A percentile compares a stretch with the other conserved stretches of the same genome.
Conservation (phyloP, 257 asterid genomes). For the Solanum paucissectum region DNA sequence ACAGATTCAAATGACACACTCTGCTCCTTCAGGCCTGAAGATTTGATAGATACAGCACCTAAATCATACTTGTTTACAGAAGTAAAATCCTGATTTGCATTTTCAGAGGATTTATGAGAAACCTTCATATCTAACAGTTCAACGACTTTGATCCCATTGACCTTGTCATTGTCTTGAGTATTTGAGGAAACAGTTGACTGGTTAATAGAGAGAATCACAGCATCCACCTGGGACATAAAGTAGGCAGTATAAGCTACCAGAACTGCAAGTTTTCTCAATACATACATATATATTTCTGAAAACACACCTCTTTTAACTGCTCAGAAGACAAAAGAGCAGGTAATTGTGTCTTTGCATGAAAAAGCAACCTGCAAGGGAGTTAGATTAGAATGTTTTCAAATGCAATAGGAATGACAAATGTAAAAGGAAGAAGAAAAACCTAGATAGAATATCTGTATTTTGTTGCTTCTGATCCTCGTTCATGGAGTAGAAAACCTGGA, state of each 20-base stretch:
- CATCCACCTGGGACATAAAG: constrained; percentile 52
- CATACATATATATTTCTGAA: background rate
- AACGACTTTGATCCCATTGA: constrained; percentile 18
- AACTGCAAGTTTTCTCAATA: background rate
- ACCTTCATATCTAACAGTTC: constrained; percentile 12
- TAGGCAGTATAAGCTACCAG: constrained; percentile 13
- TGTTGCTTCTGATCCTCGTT: constrained; percentile 33
- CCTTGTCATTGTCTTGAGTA: constrained; percentile 4
- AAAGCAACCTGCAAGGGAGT: constrained; percentile 47
- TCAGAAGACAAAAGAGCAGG: constrained; percentile 46
- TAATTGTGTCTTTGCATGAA: constrained; percentile 39
- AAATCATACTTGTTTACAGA: constrained; percentile 14
- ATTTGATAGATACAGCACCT: constrained; percentile 20
- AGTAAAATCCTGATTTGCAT: constrained; percentile 13
- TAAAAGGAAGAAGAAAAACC: constrained; percentile 30
- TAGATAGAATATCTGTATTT: constrained; percentile 31
- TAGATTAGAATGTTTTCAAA: background rate
- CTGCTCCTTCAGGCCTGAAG: constrained; percentile 19
- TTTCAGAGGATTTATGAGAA: constrained; percentile 17
- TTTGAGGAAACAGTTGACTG: constrained; percentile 15
- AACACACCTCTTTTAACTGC: constrained; percentile 68
- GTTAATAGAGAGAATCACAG: constrained; percentile 26
- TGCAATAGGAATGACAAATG: background rate
- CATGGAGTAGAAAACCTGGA: constrained; percentile 71
- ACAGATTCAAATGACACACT: constrained; percentile 10